phyloP scores from a whole-genome alignment of 108 stramenopile species.

The Pseudonitzschia multistriata region DNA sequence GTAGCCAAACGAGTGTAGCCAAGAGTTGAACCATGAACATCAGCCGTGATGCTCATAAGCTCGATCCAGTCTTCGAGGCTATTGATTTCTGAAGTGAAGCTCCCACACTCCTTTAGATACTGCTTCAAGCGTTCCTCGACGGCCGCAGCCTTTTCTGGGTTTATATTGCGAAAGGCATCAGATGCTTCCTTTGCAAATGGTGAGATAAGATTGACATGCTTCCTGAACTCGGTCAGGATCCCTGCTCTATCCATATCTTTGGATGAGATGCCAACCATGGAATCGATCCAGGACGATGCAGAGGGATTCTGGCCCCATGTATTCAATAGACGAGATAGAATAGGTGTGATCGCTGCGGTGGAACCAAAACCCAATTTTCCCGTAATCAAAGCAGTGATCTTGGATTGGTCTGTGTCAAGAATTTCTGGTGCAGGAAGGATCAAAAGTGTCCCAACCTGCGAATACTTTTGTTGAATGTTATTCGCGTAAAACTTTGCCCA shows the following conservation, averaged over 20 bases:
- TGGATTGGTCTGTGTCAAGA: neutral
- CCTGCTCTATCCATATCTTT: neutral
- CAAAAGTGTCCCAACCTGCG: neutral
- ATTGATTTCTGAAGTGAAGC: neutral
- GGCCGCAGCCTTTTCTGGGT: neutral
- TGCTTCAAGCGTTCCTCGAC: neutral
- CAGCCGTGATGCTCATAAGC: neutral
- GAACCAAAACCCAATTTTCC: neutral
- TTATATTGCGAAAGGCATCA: neutral
- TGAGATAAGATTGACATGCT: neutral
- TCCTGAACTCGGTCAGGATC: conserved; percentile 1
- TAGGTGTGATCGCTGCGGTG: neutral
- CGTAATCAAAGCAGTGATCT: neutral
- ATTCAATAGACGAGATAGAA: neutral
- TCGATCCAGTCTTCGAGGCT: conserved; percentile 2
- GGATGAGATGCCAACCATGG: neutral
- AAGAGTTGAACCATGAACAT: neutral
- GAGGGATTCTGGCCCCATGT: neutral
- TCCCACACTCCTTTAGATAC: neutral
- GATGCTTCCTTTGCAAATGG: neutral
- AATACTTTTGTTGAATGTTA: neutral
- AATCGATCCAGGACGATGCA: neutral
- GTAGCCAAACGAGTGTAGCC: conserved; percentile 10
- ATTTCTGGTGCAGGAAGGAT: neutral
- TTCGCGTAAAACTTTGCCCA: neutral